These are phyloP conservation scores for Crithidia bombi DNA, from an alignment of 208 protist species.

Conservation along the genomic window DNA sequence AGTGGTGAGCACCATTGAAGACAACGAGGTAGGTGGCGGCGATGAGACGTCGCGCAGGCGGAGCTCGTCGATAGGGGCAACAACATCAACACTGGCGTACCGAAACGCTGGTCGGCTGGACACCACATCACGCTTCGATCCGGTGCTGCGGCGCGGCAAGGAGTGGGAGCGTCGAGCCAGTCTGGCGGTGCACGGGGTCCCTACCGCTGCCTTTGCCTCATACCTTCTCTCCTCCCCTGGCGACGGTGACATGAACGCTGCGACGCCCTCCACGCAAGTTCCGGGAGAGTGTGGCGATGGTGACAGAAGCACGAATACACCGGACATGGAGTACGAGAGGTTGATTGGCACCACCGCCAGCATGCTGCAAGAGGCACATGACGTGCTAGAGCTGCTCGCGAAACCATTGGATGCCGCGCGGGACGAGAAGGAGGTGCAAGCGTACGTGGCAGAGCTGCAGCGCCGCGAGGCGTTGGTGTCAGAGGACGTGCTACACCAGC, in stretches of 20 bases:
- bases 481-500: slow-evolving; percentile 22
- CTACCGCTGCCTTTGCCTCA: slow-evolving; percentile 14
- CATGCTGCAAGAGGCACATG: slow-evolving; percentile 21
- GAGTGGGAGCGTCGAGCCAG: slow-evolving; percentile 33
- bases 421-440: not conserved
- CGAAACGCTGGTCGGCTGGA: not conserved
- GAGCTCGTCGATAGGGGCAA: too few relatives aligned
- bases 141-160: slow-evolving; percentile 19
- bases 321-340: slow-evolving; percentile 4
- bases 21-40: not conserved
- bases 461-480: slow-evolving; percentile 14
- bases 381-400: slow-evolving; percentile 23
- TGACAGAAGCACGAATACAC: not conserved
- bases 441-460: slow-evolving; percentile 20
- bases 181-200: slow-evolving; percentile 16
- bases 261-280: too few relatives aligned
- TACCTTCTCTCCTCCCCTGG: slow-evolving; percentile 15
- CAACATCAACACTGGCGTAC: too few relatives aligned
- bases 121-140: not conserved
- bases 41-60: not conserved
- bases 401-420: not conserved
- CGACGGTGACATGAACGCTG: too few relatives aligned
- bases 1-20: not conserved
- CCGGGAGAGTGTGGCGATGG: too few relatives aligned
- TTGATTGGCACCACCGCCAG: slow-evolving; percentile 13